phyloP scores from a whole-genome alignment of 2,329 filamentous ascomycete species.

The Raffaelea ambrosiae region DNA sequence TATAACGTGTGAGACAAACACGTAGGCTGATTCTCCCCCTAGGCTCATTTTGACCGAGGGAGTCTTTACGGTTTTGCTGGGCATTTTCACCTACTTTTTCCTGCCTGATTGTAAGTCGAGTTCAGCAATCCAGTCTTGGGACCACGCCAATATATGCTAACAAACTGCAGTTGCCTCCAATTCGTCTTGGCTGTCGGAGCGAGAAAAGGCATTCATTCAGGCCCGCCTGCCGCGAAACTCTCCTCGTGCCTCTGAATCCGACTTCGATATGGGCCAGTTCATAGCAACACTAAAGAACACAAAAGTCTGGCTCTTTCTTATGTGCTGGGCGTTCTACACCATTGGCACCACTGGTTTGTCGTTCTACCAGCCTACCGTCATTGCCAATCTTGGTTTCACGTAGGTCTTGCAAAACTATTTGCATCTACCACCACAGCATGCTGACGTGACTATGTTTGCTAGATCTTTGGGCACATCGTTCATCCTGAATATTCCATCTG shows the following conservation, averaged over 20 bases:
- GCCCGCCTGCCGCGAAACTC: constrained; percentile 28
- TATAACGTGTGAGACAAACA: too few species aligned
- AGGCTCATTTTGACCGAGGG: constrained; percentile 33
- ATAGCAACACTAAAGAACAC: constrained; percentile 27
- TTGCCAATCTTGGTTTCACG: constrained; percentile 15
- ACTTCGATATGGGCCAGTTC: constrained; percentile 31
- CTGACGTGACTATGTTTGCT: background rate
- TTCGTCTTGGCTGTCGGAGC: constrained; percentile 18
- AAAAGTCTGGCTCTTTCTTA: constrained; percentile 34
- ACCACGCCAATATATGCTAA: background rate
- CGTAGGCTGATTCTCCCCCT: background rate
- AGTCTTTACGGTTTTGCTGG: constrained; percentile 34
- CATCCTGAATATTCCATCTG: too few species aligned
- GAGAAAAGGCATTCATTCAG: constrained; percentile 5
- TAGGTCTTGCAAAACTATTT: background rate
- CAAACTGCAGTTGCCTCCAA: constrained; percentile 30
- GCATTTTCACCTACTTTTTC: constrained; percentile 40
- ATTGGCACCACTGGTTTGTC: constrained; percentile 33
- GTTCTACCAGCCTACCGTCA: constrained; percentile 32
- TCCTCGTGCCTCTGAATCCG: constrained; percentile 27
- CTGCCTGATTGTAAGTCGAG: constrained; percentile 39
- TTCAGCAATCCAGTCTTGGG: constrained; percentile 4
- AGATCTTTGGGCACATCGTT: background rate
- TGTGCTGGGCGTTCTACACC: constrained; percentile 38
- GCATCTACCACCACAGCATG: constrained; percentile 10